Conservation (phyloP, 208 protist species). For the Lotmaria passim region DNA sequence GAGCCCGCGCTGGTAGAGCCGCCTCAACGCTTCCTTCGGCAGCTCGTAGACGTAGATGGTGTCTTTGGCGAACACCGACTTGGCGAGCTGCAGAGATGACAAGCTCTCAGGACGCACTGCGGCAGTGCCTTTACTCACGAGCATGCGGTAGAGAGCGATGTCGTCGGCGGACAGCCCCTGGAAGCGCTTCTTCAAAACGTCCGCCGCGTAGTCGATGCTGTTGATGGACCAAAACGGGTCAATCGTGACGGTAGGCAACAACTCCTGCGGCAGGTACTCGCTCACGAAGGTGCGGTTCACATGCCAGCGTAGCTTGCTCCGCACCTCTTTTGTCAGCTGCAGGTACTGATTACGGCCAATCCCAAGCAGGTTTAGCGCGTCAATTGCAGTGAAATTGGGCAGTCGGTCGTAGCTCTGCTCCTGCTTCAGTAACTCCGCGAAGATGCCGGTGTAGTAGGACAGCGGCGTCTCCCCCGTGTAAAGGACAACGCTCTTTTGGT, state of each 20-base stretch:
- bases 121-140: constrained; percentile 40
- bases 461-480: constrained; percentile 79
- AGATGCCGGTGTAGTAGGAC: constrained; percentile 75
- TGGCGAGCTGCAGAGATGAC: constrained; percentile 16
- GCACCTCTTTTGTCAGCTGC: constrained; percentile 95
- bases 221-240: constrained; percentile 66
- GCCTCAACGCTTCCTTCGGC: constrained; percentile 41
- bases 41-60: constrained; percentile 63
- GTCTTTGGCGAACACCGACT: constrained; percentile 34
- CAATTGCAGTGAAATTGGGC: constrained; percentile 97
- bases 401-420: constrained; percentile 94
- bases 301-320: constrained; percentile 88
- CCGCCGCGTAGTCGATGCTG: constrained; percentile 39
- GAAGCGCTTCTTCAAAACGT: constrained; percentile 34
- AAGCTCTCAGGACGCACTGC: constrained; percentile 22
- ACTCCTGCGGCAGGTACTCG: constrained; percentile 62
- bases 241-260: constrained; percentile 48
- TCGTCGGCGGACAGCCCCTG: constrained; percentile 44
- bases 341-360: constrained; percentile 98
- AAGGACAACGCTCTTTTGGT: constrained; percentile 57
- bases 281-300: constrained; percentile 65
- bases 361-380: constrained; percentile 93
- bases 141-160: constrained; percentile 52
- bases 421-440: constrained; percentile 74
- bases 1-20: constrained; percentile 88